phyloP scores from a whole-genome alignment of 75 land plant genomes.

The Picea glauca region DNA sequence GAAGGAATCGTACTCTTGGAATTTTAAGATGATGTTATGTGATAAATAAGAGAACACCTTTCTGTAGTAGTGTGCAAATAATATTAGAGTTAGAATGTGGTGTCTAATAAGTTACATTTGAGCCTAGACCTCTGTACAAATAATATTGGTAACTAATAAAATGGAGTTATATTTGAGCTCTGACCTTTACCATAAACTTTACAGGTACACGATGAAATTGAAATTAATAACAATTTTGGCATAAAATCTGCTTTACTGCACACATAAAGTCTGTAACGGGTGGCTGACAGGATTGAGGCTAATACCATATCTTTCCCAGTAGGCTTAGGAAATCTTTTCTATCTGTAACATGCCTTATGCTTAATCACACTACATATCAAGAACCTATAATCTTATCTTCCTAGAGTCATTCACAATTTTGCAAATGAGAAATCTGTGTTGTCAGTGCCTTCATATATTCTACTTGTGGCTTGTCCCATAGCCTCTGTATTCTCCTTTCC shows the following conservation, averaged over 20 bases:
- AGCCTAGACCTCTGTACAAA: too few relatives aligned
- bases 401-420: constrained; percentile 4
- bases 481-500: background rate
- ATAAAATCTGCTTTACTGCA: too few relatives aligned
- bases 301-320: background rate
- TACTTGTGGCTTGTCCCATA: background rate
- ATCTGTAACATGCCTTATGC: background rate
- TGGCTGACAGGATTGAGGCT: too few relatives aligned
- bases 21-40: background rate
- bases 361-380: background rate
- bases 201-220: too few relatives aligned
- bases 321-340: background rate
- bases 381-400: background rate
- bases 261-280: too few relatives aligned
- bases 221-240: too few relatives aligned
- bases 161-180: too few relatives aligned
- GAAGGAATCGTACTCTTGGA: too few relatives aligned
- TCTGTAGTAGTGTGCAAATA: too few relatives aligned
- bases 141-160: too few relatives aligned
- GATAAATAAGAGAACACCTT: background rate
- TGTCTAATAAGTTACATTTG: too few relatives aligned
- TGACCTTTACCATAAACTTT: background rate
- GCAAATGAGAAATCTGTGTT: constrained; percentile 5
- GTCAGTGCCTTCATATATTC: background rate
- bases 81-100: too few relatives aligned